Evolutionary conservation across 2,329 filamentous ascomycete genomes (phyloP).

Genomic region (Talaromyces sp.): DNA sequence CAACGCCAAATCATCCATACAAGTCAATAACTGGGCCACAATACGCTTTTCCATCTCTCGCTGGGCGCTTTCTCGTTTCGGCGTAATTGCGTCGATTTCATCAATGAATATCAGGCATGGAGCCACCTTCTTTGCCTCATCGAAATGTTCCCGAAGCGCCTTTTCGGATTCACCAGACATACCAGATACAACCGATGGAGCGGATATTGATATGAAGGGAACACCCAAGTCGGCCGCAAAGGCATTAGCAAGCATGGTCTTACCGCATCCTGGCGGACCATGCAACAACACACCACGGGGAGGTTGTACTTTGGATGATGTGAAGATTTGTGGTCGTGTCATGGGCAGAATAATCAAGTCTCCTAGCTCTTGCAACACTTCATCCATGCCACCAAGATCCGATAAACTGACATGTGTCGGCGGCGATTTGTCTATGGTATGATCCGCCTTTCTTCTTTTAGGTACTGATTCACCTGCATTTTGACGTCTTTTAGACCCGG

Average conservation of each 20-base stretch:
- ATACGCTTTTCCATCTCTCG: conserved; percentile 88
- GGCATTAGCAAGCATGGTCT: conserved; percentile 78
- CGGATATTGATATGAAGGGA: conserved; percentile 77
- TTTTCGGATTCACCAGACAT: conserved; percentile 90
- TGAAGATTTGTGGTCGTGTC: conserved; percentile 63
- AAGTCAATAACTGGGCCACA: conserved; percentile 75
- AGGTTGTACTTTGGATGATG: conserved; percentile 63
- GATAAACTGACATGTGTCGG: conserved; percentile 65
- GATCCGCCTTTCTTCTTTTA: conserved; percentile 61
- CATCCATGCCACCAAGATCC: conserved; percentile 73
- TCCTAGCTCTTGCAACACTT: conserved; percentile 65
- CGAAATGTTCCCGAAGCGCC: conserved; percentile 78
- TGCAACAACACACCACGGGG: conserved; percentile 74
- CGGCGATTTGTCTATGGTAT: conserved; percentile 59
- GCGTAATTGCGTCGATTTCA: conserved; percentile 86
- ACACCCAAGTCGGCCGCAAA: conserved; percentile 72
- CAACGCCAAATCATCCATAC: conserved; percentile 76
- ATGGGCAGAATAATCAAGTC: conserved; percentile 72
- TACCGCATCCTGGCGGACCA: conserved; percentile 80
- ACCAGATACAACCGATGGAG: conserved; percentile 75
- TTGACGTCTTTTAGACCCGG: conserved; percentile 52
- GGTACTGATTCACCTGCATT: conserved; percentile 62
- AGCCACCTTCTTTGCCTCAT: conserved; percentile 79
- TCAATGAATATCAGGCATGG: conserved; percentile 91
- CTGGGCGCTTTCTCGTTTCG: conserved; percentile 77